These are phyloP conservation scores for Pseudocohnilembus persalinus DNA, from an alignment of 169 alveolate species.

Conservation along the genomic window DNA sequence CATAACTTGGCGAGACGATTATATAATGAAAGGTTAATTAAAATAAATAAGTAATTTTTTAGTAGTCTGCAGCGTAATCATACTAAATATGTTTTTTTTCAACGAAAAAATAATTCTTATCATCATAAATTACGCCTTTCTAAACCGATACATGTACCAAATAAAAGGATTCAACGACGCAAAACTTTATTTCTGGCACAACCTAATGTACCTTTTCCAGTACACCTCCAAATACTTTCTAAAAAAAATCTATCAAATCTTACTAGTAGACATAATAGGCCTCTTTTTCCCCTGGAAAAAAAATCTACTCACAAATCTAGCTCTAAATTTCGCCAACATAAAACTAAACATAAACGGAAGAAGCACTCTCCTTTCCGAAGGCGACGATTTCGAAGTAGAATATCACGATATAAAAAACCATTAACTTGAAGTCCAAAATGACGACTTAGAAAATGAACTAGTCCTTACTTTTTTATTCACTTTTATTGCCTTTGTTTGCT, in stretches of 20 bases:
- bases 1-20: background rate
- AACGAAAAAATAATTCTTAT: background rate
- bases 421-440: background rate
- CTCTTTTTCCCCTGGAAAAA: background rate
- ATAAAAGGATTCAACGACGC: background rate
- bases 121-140: background rate
- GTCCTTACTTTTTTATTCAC: background rate
- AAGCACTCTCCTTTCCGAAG: background rate
- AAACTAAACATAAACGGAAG: background rate
- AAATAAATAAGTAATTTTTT: too few relatives aligned
- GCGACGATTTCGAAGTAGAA: background rate
- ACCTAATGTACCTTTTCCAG: background rate
- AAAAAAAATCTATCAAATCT: too few relatives aligned
- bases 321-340: background rate
- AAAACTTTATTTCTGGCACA: background rate
- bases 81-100: background rate
- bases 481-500: background rate
- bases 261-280: background rate
- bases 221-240: background rate
- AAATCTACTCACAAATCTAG: background rate
- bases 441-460: background rate
- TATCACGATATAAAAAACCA: background rate
- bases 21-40: background rate
- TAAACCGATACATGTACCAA: background rate
- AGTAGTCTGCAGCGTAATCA: background rate